Conservation (phyloP, 2,329 filamentous ascomycete species). For the Zasmidium angulare region DNA sequence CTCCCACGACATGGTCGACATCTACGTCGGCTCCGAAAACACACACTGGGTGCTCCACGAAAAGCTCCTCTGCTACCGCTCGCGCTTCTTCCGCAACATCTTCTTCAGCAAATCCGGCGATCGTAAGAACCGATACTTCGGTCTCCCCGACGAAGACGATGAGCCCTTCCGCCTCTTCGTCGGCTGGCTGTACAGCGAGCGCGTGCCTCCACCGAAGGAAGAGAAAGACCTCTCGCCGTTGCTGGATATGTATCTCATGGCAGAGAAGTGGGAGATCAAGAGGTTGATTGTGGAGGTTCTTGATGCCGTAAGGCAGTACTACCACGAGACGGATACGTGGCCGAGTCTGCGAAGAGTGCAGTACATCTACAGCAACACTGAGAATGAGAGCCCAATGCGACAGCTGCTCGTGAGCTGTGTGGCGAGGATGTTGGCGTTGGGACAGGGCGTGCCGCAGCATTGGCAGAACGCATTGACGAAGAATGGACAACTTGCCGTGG, state of each 20-base stretch:
- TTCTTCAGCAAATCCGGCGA: slow-evolving; percentile 45
- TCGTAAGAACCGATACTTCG: slow-evolving; percentile 41
- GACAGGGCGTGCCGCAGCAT: slow-evolving; percentile 51
- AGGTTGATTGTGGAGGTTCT: slow-evolving; percentile 50
- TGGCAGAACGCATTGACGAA: slow-evolving; percentile 57
- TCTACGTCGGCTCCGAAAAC: slow-evolving; percentile 56
- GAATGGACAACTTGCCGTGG: slow-evolving; percentile 57
- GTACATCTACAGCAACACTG: slow-evolving; percentile 36
- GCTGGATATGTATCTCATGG: slow-evolving; percentile 58
- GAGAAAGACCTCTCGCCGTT: slow-evolving; percentile 52
- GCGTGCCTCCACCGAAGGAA: slow-evolving; percentile 48
- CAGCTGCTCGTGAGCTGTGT: slow-evolving; percentile 46
- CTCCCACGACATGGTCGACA: slow-evolving; percentile 55
- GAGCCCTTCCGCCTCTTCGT: slow-evolving; percentile 53
- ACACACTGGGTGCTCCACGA: slow-evolving; percentile 58
- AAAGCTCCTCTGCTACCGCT: slow-evolving; percentile 56
- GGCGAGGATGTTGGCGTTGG: slow-evolving; percentile 52
- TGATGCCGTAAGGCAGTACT: slow-evolving; percentile 51
- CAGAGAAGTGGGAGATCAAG: slow-evolving; percentile 53
- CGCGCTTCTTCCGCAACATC: slow-evolving; percentile 54
- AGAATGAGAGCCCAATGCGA: slow-evolving; percentile 32
- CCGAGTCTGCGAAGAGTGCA: slow-evolving; percentile 55
- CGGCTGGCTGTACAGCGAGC: slow-evolving; percentile 54
- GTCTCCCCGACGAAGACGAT: slow-evolving; percentile 55
- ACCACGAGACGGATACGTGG: slow-evolving; percentile 54